Percentiles rank a stretch among this genome's conserved stretches.
Conservation (phyloP, 108 stramenopile genomes). For the Nitzschia inconspicua region DNA sequence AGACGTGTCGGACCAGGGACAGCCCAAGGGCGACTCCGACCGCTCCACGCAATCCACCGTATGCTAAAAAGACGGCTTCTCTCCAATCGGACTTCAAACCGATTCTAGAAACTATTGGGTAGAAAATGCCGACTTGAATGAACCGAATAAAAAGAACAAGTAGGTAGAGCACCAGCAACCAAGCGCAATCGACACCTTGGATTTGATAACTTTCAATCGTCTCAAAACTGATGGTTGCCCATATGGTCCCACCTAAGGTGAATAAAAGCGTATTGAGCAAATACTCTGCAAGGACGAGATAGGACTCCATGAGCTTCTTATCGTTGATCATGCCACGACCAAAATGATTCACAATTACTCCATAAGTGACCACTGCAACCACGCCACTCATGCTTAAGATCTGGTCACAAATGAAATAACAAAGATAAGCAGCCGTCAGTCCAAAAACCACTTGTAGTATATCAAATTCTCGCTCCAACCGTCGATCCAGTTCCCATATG, state of each 20-base stretch:
- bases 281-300: slow-evolving; percentile 65
- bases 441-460: slow-evolving; percentile 66
- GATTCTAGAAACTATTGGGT: slow-evolving; percentile 42
- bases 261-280: slow-evolving; percentile 79
- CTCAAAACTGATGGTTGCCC: slow-evolving; percentile 27
- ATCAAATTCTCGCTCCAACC: slow-evolving; percentile 37
- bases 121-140: slow-evolving; percentile 38
- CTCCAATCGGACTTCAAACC: slow-evolving; percentile 22
- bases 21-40: slow-evolving; percentile 59
- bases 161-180: slow-evolving; percentile 35
- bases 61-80: slow-evolving; percentile 46
- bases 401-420: slow-evolving; percentile 63
- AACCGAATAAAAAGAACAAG: slow-evolving; percentile 41
- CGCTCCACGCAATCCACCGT: slow-evolving; percentile 56
- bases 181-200: slow-evolving; percentile 35
- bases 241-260: slow-evolving; percentile 66
- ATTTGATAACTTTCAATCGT: slow-evolving; percentile 16
- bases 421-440: slow-evolving; percentile 57
- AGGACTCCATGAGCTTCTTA: slow-evolving; percentile 38
- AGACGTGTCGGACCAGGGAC: slow-evolving; percentile 16
- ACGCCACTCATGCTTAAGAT: slow-evolving; percentile 50
- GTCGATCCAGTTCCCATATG: slow-evolving; percentile 29
- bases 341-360: slow-evolving; percentile 33
- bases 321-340: slow-evolving; percentile 38
- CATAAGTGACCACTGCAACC: slow-evolving; percentile 48